These are phyloP conservation scores for Myxozyma monticola DNA, from an alignment of 805 yeast species.

Conservation along the genomic window DNA sequence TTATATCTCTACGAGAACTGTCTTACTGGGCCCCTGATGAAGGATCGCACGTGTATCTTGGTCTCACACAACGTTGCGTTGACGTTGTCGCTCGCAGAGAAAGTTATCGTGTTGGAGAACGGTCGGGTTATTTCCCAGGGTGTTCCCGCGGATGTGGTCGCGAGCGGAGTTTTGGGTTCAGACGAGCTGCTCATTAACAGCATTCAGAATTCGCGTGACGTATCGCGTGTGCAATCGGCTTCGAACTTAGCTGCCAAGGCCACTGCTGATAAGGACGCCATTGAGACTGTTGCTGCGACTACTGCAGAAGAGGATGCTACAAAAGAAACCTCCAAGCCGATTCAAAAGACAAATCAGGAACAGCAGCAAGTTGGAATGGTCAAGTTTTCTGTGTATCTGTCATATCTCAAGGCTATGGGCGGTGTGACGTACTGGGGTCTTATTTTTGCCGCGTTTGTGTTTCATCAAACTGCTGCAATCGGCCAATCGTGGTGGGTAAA, in stretches of 20 bases:
- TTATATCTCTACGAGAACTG: conserved; percentile 89
- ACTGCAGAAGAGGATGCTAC: conserved; percentile 68
- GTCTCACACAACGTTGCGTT: conserved; percentile 94
- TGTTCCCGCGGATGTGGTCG: conserved; percentile 45
- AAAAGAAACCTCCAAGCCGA: conserved; percentile 85
- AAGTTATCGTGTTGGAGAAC: conserved; percentile 78
- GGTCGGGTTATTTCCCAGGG: conserved; percentile 64
- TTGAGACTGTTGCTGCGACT: conserved; percentile 68
- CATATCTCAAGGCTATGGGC: conserved; percentile 72
- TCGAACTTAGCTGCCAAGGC: conserved; percentile 80
- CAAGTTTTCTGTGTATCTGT: conserved; percentile 63
- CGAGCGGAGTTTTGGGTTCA: conserved; percentile 73
- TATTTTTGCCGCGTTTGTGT: conserved; percentile 50
- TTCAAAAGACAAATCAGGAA: conserved; percentile 62
- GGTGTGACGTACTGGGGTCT: conserved; percentile 53
- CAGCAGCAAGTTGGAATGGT: conserved; percentile 83
- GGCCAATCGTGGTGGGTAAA: conserved; percentile 89
- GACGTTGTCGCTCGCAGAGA: conserved; percentile 77
- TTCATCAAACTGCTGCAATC: conserved; percentile 63
- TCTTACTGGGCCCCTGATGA: conserved; percentile 83
- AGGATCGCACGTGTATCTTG: conserved; percentile 79
- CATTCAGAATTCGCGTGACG: conserved; percentile 33
- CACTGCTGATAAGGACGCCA: conserved; percentile 68
- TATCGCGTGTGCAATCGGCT: conserved; percentile 64
- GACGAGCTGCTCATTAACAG: conserved; percentile 44